Evolutionary conservation across 805 yeast genomes (phyloP).

Genomic region (Naumovozyma castellii): DNA sequence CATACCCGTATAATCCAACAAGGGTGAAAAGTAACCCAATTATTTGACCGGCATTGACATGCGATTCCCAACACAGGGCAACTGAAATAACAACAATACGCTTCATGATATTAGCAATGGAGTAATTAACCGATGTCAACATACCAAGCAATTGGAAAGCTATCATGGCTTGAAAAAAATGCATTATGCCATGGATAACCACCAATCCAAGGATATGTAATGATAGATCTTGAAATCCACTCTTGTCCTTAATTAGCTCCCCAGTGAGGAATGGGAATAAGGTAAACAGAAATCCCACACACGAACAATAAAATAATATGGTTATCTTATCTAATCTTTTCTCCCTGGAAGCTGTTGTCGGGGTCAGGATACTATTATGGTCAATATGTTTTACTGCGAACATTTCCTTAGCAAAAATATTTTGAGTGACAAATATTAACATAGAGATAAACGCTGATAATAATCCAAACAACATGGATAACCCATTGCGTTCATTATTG

Average conservation of each 20-base stretch:
- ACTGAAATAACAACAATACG: conserved; percentile 61
- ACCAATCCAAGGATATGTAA: conserved; percentile 32
- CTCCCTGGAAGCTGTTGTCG: conserved; percentile 3
- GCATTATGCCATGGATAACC: conserved; percentile 55
- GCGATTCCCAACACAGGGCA: conserved; percentile 57
- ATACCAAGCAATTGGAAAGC: conserved; percentile 70
- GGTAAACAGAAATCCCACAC: conserved; percentile 58
- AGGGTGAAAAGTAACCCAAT: conserved; percentile 49
- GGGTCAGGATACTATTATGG: conserved; percentile 20
- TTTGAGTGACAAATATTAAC: conserved; percentile 65
- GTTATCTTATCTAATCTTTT: conserved; percentile 55
- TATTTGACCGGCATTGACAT: conserved; percentile 34
- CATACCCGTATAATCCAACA: conserved; percentile 59
- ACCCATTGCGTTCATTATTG: conserved; percentile 1
- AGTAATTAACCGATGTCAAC: conserved; percentile 67
- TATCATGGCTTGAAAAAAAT: conserved; percentile 61
- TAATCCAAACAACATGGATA: conserved; percentile 27
- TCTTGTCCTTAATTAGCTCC: conserved; percentile 32
- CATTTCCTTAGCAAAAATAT: conserved; percentile 68
- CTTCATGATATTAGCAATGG: conserved; percentile 69
- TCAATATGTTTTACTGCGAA: conserved; percentile 30
- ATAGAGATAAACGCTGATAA: conserved; percentile 34
- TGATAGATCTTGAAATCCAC: conserved; percentile 26
- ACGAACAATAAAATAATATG: conserved; percentile 60
- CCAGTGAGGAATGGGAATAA: conserved; percentile 54